Percentiles rank a stretch among this genome's conserved stretches.
These are phyloP conservation scores for Alternaria metachromatica DNA, from an alignment of 2,329 filamentous ascomycete species.

Conservation along the genomic window DNA sequence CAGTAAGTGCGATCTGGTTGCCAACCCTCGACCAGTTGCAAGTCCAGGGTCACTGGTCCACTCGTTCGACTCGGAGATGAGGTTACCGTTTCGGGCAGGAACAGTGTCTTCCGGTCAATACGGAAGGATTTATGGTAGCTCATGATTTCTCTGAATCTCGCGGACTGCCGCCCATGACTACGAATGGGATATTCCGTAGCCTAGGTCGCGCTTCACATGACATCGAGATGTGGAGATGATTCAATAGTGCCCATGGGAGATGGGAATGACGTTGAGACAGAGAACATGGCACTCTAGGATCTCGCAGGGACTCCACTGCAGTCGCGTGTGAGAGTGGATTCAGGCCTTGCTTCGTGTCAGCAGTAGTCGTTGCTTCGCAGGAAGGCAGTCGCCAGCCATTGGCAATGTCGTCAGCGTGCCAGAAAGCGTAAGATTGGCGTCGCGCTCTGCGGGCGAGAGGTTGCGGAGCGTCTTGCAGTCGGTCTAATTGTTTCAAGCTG, in stretches of 20 bases:
- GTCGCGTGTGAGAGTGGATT: not conserved
- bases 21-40: not conserved
- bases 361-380: not conserved
- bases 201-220: not conserved
- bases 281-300: not conserved
- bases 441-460: constrained; percentile 11
- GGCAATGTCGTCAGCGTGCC: not conserved
- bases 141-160: not conserved
- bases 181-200: not conserved
- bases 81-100: not conserved
- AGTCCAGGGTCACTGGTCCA: not conserved
- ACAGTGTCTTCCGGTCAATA: not conserved
- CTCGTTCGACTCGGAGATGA: constrained; percentile 3
- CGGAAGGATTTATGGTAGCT: not conserved
- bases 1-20: not conserved
- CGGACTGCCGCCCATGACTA: not conserved
- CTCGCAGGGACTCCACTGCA: not conserved
- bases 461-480: constrained; percentile 15
- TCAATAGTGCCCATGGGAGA: constrained; percentile 2
- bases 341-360: not conserved
- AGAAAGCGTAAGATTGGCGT: not conserved
- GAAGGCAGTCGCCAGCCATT: not conserved
- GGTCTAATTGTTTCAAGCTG: constrained; percentile 15
- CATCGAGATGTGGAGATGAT: constrained; percentile 3
- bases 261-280: constrained; percentile 6